Evolutionary conservation across 2,329 filamentous ascomycete species (phyloP).

Genomic region (Cercospora zeae-maydis): DNA sequence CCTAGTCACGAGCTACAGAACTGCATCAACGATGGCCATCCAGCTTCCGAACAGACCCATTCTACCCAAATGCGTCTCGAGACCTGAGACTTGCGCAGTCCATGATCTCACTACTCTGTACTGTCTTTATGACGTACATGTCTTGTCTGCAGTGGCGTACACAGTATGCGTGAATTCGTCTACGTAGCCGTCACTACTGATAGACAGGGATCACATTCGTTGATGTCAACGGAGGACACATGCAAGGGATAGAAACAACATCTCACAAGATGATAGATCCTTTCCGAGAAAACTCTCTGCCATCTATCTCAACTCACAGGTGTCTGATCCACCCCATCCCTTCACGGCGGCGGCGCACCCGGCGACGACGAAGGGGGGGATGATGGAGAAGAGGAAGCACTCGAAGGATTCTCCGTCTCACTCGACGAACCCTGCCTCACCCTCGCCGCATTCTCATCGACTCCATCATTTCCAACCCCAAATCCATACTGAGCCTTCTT

Average conservation of each 20-base stretch:
- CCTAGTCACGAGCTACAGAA: no score
- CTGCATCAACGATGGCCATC: no score
- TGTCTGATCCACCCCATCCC: not conserved
- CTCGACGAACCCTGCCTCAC: constrained; percentile 24
- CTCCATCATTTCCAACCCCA: constrained; percentile 25
- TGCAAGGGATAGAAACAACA: no score
- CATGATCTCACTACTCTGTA: constrained; percentile 1
- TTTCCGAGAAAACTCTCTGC: not conserved
- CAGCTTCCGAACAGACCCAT: no score
- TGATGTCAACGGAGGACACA: no score
- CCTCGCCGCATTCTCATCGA: constrained; percentile 34
- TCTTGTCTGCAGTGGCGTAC: no score
- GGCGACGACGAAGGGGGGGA: not conserved
- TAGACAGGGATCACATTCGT: no score
- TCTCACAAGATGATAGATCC: no score
- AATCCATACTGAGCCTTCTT: constrained; percentile 38
- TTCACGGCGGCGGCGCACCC: constrained; percentile 12
- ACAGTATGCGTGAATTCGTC: no score
- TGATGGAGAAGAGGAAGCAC: not conserved
- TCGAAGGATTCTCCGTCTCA: not conserved
- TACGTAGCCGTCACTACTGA: no score
- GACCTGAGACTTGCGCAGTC: not conserved
- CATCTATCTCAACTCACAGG: not conserved
- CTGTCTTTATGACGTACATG: no score
- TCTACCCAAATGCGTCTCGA: no score